A percentile compares a stretch with the other conserved stretches of the same genome.
Conservation (phyloP, 495 filamentous ascomycete species). For the Hypoxylon lienhwacheense region DNA sequence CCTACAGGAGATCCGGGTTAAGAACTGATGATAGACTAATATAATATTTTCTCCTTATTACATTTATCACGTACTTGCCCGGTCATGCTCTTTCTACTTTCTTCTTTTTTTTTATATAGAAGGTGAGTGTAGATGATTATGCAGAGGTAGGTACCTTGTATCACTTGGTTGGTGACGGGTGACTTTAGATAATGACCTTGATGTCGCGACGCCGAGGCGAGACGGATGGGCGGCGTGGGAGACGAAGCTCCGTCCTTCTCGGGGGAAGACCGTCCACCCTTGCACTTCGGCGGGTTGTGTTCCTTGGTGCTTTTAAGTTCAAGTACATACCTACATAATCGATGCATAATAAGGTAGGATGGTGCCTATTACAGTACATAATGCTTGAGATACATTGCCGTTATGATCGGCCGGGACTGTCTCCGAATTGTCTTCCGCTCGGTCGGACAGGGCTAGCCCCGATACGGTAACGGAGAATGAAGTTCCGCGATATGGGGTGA, state of each 20-base stretch:
- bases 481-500: constrained; percentile 37
- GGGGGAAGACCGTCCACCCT: constrained; percentile 28
- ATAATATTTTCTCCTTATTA: too few species aligned
- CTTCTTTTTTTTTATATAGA: background rate
- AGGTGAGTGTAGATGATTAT: too few species aligned
- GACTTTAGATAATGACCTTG: background rate
- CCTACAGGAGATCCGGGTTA: constrained; percentile 10
- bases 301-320: constrained; percentile 1
- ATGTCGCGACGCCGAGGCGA: constrained; percentile 14
- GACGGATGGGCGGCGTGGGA: constrained; percentile 19
- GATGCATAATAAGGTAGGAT: too few species aligned
- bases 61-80: too few species aligned
- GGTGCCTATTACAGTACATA: background rate
- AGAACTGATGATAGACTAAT: constrained; percentile 34
- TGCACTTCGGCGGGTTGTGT: constrained; percentile 17
- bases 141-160: too few species aligned
- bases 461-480: constrained; percentile 39
- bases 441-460: constrained; percentile 31
- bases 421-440: constrained; percentile 22
- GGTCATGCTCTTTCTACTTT: constrained; percentile 8
- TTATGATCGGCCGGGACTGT: constrained; percentile 8
- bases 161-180: too few species aligned
- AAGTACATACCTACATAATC: too few species aligned
- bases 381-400: background rate
- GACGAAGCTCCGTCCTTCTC: constrained; percentile 32